Conservation (phyloP, 2,329 filamentous ascomycete genomes). For the Xylariaceae sp. region DNA sequence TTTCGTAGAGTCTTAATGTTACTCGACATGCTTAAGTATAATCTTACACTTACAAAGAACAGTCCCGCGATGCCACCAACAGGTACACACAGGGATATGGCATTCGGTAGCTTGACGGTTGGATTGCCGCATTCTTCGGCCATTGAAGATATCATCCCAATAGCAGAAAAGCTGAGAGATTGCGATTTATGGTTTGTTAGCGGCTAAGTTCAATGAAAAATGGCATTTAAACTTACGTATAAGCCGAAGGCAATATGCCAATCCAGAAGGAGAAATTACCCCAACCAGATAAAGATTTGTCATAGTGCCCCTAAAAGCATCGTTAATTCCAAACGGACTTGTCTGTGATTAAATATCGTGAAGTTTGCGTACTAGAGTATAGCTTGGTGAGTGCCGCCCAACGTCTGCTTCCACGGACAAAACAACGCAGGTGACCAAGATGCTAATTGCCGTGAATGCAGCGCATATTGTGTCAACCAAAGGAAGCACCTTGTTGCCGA, state of each 20-base stretch:
- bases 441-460: constrained; percentile 57
- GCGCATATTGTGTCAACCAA: constrained; percentile 62
- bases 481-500: constrained; percentile 60
- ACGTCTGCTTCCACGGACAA: constrained; percentile 57
- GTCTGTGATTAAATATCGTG: background rate
- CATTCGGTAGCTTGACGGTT: constrained; percentile 53
- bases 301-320: constrained; percentile 50
- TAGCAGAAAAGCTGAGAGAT: constrained; percentile 52
- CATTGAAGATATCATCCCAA: constrained; percentile 66
- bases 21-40: too few species aligned
- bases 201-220: background rate
- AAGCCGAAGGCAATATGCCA: constrained; percentile 60
- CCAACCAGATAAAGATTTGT: constrained; percentile 59
- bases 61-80: constrained; percentile 57
- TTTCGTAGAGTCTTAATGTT: too few species aligned
- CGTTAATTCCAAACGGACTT: background rate
- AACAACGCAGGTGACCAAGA: constrained; percentile 59
- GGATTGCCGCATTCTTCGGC: constrained; percentile 61
- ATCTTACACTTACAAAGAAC: constrained; percentile 46
- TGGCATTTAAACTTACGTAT: constrained; percentile 42
- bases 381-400: constrained; percentile 53
- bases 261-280: constrained; percentile 64
- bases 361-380: constrained; percentile 45
- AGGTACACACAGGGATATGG: constrained; percentile 54
- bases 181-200: constrained; percentile 7